Evolutionary conservation across 2,329 filamentous ascomycete genomes (phyloP).

Genomic region (Colletotrichum liaoningense): DNA sequence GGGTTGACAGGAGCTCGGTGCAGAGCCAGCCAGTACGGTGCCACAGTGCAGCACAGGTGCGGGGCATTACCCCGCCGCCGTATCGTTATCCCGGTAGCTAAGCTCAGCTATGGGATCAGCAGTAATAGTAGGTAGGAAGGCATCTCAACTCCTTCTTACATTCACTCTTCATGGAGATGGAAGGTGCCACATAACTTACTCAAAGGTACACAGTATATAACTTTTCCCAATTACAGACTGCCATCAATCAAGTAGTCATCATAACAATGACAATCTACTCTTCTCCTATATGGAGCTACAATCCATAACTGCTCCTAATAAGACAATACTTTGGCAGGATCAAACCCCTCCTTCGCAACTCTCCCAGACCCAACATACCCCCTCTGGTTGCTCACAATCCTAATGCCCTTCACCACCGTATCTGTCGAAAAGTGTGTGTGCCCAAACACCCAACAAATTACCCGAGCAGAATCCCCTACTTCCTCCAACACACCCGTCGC

Average conservation of each 20-base stretch:
- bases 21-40: conserved; percentile 16
- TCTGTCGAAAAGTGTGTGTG: conserved; percentile 60
- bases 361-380: conserved; percentile 47
- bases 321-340: neutral
- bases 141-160: neutral
- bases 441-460: conserved; percentile 59
- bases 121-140: neutral
- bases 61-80: conserved; percentile 31
- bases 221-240: neutral
- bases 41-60: conserved; percentile 30
- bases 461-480: conserved; percentile 45
- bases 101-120: conserved; percentile 23
- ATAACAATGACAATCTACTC: too few relatives aligned
- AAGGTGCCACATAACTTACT: neutral
- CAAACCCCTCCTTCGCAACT: conserved; percentile 17
- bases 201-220: too few relatives aligned
- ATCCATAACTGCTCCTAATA: too few relatives aligned
- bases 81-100: neutral
- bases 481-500: conserved; percentile 57
- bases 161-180: neutral
- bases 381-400: conserved; percentile 58
- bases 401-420: conserved; percentile 45
- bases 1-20: conserved; percentile 1
- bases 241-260: neutral
- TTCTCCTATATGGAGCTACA: too few relatives aligned